Evolutionary conservation across 192 early-diverging fungal genomes (phyloP).

Genomic region (Rhizophagus sp.): DNA sequence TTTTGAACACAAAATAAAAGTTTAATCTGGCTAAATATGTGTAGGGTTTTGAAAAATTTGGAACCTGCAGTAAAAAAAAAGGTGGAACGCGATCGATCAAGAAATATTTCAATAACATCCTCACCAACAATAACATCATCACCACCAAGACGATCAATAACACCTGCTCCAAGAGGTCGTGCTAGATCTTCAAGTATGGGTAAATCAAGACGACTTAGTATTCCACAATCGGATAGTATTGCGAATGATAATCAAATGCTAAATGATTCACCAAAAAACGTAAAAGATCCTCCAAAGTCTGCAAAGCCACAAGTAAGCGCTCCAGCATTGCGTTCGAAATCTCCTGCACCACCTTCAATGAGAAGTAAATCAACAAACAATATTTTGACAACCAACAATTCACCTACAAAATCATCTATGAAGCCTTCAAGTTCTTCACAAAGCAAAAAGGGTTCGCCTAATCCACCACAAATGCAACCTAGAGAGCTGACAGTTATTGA

Average conservation of each 20-base stretch:
- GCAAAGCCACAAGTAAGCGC: neutral
- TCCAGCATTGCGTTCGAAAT: constrained; percentile 17
- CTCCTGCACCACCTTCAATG: constrained; percentile 11
- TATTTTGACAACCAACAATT: no score
- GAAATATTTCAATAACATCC: neutral
- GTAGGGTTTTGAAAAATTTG: constrained; percentile 22
- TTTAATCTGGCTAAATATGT: neutral
- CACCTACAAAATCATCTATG: neutral
- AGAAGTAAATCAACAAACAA: neutral
- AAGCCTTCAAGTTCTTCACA: neutral
- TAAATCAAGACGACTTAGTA: constrained; percentile 14
- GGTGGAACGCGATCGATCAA: constrained; percentile 20
- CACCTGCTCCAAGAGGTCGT: neutral
- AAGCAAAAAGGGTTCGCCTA: neutral
- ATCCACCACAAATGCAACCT: neutral
- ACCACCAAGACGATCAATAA: neutral
- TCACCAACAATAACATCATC: neutral
- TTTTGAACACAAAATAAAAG: neutral
- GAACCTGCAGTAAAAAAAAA: constrained; percentile 28
- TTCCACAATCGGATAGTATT: neutral
- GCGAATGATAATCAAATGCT: neutral
- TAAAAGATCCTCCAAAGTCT: neutral
- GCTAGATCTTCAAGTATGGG: neutral
- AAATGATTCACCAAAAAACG: neutral
- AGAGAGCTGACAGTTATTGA: constrained; percentile 18